Conservation (phyloP, 2,329 filamentous ascomycete genomes). For the Mycosphaerella sp. region DNA sequence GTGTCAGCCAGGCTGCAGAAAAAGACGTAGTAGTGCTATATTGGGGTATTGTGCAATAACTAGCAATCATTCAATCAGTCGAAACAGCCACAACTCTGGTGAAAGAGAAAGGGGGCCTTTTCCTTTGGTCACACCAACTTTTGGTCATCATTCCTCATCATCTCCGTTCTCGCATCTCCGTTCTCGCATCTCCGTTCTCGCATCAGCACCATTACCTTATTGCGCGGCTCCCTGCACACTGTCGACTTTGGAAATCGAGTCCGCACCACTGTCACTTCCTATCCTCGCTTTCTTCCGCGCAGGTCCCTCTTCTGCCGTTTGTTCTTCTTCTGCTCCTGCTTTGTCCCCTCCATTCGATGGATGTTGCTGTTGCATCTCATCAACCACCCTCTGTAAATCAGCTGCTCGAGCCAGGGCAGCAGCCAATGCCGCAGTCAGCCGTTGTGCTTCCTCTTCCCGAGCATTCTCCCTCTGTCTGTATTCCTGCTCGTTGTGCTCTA, state of each 20-base stretch:
- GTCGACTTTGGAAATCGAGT: conserved; percentile 5
- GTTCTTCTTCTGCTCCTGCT: not conserved
- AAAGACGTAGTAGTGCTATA: too few species aligned
- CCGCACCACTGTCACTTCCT: conserved; percentile 10
- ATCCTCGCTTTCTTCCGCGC: conserved; percentile 19
- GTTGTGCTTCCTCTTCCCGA: conserved; percentile 51
- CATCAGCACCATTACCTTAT: not conserved
- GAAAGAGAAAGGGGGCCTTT: not conserved
- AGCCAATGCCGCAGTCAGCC: conserved; percentile 57
- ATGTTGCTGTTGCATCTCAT: conserved; percentile 14
- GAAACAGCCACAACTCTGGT: not conserved
- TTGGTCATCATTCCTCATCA: conserved; percentile 12
- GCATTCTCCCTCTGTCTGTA: conserved; percentile 56
- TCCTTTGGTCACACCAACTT: conserved; percentile 1
- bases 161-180: not conserved
- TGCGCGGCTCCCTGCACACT: conserved; percentile 8
- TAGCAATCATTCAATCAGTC: not conserved
- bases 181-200: not conserved
- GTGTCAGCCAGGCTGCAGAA: too few species aligned
- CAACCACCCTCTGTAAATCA: conserved; percentile 19
- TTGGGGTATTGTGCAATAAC: not conserved
- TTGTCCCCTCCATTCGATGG: too few species aligned
- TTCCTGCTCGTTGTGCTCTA: conserved; percentile 68
- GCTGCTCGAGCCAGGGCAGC: conserved; percentile 15
- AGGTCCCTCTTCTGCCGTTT: conserved; percentile 8